phyloP scores from a whole-genome alignment of 2,329 filamentous ascomycete genomes.

The Ramularia endophylla region DNA sequence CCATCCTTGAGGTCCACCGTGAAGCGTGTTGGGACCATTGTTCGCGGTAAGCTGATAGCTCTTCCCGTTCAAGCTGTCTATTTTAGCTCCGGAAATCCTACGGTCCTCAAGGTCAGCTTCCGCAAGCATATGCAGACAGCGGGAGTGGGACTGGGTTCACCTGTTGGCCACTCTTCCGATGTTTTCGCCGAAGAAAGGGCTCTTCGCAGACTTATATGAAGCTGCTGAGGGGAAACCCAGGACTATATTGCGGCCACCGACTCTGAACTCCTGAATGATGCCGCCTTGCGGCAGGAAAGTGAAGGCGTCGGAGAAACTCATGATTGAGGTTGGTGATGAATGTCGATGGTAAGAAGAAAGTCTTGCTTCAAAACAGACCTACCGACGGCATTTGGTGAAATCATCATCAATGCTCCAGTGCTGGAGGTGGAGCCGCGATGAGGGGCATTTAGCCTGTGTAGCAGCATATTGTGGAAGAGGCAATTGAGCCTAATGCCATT shows the following conservation, averaged over 20 bases:
- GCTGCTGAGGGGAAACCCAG: constrained; percentile 73
- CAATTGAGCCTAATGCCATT: too few relatives aligned
- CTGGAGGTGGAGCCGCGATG: constrained; percentile 5
- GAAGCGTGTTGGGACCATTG: constrained; percentile 64
- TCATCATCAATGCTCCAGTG: too few relatives aligned
- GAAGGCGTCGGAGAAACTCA: constrained; percentile 38
- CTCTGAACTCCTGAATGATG: constrained; percentile 72
- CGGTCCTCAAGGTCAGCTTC: too few relatives aligned
- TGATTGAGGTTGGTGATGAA: too few relatives aligned
- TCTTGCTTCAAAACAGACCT: too few relatives aligned
- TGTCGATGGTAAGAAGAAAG: neutral
- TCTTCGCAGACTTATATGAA: constrained; percentile 69
- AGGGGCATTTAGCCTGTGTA: constrained; percentile 8
- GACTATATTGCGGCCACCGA: constrained; percentile 79
- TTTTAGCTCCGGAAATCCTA: constrained; percentile 59
- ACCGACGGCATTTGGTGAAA: too few relatives aligned
- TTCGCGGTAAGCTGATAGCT: constrained; percentile 68
- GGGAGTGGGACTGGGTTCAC: too few relatives aligned
- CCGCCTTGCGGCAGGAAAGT: constrained; percentile 69
- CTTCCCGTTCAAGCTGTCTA: constrained; percentile 66
- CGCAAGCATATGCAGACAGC: too few relatives aligned
- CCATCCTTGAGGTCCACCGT: constrained; percentile 62
- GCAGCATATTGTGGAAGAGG: too few relatives aligned
- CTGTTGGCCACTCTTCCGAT: constrained; percentile 84
- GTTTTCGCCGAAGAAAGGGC: constrained; percentile 82